phyloP scores from a whole-genome alignment of 1,139 yeast species.

The Yamadazyma mexicana region DNA sequence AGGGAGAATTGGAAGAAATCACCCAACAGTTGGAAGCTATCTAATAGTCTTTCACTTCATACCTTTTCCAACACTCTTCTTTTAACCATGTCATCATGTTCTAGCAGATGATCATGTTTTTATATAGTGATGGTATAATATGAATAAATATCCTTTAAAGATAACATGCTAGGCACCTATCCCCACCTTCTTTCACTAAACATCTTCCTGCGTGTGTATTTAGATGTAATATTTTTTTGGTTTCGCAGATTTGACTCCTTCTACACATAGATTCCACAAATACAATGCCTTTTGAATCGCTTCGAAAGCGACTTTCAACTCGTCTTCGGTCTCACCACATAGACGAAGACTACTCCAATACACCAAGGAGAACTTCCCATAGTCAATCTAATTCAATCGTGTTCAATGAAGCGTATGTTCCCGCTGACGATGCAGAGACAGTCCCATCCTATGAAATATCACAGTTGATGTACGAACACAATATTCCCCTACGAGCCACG shows the following conservation, averaged over 20 bases:
- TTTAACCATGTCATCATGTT: too few species aligned
- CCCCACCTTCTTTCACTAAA: too few species aligned
- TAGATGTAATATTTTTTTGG: too few species aligned
- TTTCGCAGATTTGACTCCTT: not conserved
- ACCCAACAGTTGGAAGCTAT: constrained; percentile 89
- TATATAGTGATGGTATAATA: not conserved
- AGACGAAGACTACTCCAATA: constrained; percentile 33
- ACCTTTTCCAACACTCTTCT: not conserved
- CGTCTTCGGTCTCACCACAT: constrained; percentile 35
- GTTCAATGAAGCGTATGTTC: constrained; percentile 8
- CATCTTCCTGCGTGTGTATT: too few species aligned
- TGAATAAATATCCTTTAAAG: not conserved
- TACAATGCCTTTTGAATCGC: constrained; percentile 9
- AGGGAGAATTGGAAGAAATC: constrained; percentile 92
- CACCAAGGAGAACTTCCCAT: constrained; percentile 15
- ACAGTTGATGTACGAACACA: constrained; percentile 32
- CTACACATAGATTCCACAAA: not conserved
- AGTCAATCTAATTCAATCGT: constrained; percentile 11
- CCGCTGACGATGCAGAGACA: constrained; percentile 35
- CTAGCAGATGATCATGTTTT: not conserved
- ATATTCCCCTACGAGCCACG: not conserved
- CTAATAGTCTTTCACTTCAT: constrained; percentile 29
- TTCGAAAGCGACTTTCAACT: constrained; percentile 29
- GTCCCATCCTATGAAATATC: constrained; percentile 50
- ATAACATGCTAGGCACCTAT: not conserved